A percentile compares a stretch with the other conserved stretches of the same genome.
These are phyloP conservation scores for Plasmodium inui DNA, from an alignment of 169 alveolate species.

Conservation along the genomic window DNA sequence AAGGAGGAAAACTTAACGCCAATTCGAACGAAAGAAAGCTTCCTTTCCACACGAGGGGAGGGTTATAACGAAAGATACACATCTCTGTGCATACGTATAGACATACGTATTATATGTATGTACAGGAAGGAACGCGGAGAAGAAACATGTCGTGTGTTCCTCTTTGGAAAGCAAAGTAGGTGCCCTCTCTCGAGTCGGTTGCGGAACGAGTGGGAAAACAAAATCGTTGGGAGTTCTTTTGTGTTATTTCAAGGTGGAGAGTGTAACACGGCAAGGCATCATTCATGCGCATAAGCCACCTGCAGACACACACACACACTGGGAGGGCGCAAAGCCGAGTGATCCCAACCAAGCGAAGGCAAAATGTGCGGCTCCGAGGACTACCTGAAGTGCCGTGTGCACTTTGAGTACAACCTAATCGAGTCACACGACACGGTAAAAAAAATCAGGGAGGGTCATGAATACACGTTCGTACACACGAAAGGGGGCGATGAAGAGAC, in stretches of 20 bases:
- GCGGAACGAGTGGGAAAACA: background rate
- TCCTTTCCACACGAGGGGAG: background rate
- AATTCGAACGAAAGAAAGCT: background rate
- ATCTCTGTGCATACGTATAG: background rate
- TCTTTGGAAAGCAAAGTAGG: background rate
- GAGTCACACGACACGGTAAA: conserved; percentile 43
- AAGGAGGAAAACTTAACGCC: background rate
- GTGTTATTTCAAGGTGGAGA: background rate
- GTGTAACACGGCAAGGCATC: background rate
- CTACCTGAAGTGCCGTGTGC: conserved; percentile 2
- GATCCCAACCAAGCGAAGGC: background rate
- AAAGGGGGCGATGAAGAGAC: background rate
- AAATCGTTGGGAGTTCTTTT: background rate
- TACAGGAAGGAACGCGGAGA: background rate
- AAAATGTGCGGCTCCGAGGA: conserved; percentile 11
- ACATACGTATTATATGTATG: background rate
- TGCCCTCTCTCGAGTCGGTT: background rate
- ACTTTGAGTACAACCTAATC: conserved; percentile 41
- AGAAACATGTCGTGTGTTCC: background rate
- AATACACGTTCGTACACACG: conserved; percentile 16
- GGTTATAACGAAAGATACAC: background rate
- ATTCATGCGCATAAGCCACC: background rate
- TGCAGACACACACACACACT: background rate
- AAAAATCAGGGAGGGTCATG: conserved; percentile 4
- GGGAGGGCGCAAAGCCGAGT: background rate